Conservation (phyloP, 305 asterid species). For the Fraxinus floribunda region DNA sequence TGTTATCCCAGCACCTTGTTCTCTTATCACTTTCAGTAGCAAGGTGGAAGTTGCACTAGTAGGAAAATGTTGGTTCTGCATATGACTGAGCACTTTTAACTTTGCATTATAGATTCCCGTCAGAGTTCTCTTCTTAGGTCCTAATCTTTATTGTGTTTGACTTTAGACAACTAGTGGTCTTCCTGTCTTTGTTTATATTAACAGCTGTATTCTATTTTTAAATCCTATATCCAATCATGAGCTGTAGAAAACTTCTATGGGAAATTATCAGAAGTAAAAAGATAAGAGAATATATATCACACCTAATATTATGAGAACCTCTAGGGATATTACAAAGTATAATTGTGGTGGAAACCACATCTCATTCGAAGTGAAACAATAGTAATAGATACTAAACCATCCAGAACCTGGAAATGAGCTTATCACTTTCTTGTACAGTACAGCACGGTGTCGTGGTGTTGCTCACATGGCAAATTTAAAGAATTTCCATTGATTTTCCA, state of each 20-base stretch:
- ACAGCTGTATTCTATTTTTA: not conserved
- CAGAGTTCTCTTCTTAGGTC: not conserved
- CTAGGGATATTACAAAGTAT: not conserved
- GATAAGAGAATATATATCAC: constrained; percentile 9
- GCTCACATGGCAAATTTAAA: not conserved
- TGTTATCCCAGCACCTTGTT: not conserved
- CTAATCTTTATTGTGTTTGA: not conserved
- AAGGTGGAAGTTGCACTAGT: not conserved
- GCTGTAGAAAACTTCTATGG: not conserved
- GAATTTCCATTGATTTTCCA: not conserved
- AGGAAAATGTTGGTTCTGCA: not conserved
- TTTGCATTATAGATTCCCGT: not conserved
- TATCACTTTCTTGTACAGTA: constrained; percentile 8
- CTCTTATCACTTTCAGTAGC: not conserved
- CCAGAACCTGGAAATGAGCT: not conserved
- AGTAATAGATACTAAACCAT: not conserved
- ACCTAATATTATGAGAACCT: constrained; percentile 1
- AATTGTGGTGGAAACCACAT: not conserved
- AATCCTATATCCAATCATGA: not conserved
- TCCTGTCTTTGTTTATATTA: not conserved
- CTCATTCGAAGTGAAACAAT: constrained; percentile 6
- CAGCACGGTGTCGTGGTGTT: not conserved
- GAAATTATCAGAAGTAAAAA: not conserved
- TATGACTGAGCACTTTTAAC: not conserved
- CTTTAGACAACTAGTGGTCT: not conserved